phyloP scores from a whole-genome alignment of 2,329 filamentous ascomycete species.

The Sclerotinia trifoliorum region DNA sequence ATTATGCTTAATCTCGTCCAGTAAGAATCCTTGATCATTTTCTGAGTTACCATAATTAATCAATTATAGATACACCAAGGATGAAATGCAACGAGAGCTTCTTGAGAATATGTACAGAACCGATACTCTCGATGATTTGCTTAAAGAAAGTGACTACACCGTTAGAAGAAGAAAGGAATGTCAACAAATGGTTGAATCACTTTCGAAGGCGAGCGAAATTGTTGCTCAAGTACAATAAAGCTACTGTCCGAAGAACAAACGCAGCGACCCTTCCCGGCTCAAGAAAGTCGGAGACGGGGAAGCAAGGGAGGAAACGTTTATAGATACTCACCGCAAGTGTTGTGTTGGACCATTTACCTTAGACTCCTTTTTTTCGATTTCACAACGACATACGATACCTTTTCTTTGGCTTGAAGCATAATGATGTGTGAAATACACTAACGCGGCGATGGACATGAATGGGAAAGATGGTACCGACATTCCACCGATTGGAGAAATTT shows the following conservation, averaged over 20 bases:
- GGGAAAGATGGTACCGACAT: slow-evolving; percentile 14
- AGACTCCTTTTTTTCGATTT: slow-evolving; percentile 27
- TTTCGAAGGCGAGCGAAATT: slow-evolving; percentile 89
- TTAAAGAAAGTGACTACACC: slow-evolving; percentile 98
- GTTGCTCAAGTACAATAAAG: slow-evolving; percentile 67
- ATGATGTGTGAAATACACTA: slow-evolving; percentile 32
- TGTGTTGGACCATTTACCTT: slow-evolving; percentile 27
- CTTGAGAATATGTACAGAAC: slow-evolving; percentile 97
- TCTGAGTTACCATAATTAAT: slow-evolving; percentile 24
- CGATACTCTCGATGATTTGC: slow-evolving; percentile 84
- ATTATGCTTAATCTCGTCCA: slow-evolving; percentile 97
- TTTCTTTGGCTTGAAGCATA: slow-evolving; percentile 31
- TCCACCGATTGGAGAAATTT: slow-evolving; percentile 12
- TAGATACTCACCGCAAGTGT: slow-evolving; percentile 28
- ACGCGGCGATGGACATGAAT: slow-evolving; percentile 26
- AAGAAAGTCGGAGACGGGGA: slow-evolving; percentile 23
- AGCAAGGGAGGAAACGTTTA: slow-evolving; percentile 24
- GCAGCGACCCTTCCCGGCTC: slow-evolving; percentile 26
- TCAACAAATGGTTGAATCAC: slow-evolving; percentile 97
- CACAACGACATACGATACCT: slow-evolving; percentile 34
- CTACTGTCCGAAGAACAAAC: slow-evolving; percentile 23
- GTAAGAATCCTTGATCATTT: slow-evolving; percentile 54
- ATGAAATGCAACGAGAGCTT: slow-evolving; percentile 97
- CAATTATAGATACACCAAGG: slow-evolving; percentile 75
- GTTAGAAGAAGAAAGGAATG: slow-evolving; percentile 94